Base-by-base conservation (phyloP, 805 yeast species). In the Jamesozyma piceae region DNA sequence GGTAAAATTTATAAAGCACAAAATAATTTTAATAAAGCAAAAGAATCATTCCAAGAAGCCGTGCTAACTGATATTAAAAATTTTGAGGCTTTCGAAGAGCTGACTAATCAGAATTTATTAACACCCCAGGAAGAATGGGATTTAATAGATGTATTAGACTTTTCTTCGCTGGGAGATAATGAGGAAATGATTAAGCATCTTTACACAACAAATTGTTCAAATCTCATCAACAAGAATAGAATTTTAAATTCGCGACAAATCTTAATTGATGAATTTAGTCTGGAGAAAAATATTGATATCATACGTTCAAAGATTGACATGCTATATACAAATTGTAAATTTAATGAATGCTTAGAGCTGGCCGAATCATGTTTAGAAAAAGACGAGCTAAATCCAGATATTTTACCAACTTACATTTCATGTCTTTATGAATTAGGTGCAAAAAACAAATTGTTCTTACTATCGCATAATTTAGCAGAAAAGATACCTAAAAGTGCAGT, bases 91-190 rank as follows among this genome's bases (percentile, higher is more conserved):
- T 87, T 87, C 58, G 77, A 84, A 52, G 88, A 83, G 56, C 71
- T 90, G 39, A 73, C 84, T 1, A 65, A 73, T 35, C 82, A 82
- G 51, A 81, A 80, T 54, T 71, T 87, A 52, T 65, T 90, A 63
- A 75, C 92, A 0, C 95, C 97, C 0, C 62, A 68, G 15, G 97
- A 90, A 55, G 94, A 88, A 63, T 84, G 95, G 92, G 86, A 81
- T 30, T 72, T 92, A 30, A 59, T 88, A 9, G 66, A 73, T 10
- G 59, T 72, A 24, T 86, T 87, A 57, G 75, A 82, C 35, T 61
- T 61, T 35, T 44, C 57, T 1, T 82, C 75, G 41, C 74, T 83
- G 2, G 92, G 79, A 49, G 86, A 81, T 54, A 87, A 86, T 52
- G 80, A 81, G 36, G 96, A 87, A 45, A 68, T 90, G 48, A 77